Evolutionary conservation across 768 basidiomycete genomes (phyloP).

Genomic region (Phallus indusiatus): DNA sequence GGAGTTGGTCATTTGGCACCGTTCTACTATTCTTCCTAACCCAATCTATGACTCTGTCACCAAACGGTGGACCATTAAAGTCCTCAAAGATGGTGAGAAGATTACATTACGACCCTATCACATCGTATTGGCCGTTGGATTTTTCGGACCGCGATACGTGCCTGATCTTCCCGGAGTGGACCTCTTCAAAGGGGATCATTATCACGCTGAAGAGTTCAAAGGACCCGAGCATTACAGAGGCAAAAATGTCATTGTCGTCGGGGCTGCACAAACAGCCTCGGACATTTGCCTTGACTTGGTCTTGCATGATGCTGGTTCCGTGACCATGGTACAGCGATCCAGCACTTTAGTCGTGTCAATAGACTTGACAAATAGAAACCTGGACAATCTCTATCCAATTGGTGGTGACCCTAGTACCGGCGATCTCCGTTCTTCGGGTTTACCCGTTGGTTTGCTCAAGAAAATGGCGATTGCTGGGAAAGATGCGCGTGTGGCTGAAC

Average conservation of each 20-base stretch:
- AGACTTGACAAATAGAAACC: background rate
- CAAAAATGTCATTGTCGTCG: conserved; percentile 6
- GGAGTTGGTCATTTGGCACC: conserved; percentile 37
- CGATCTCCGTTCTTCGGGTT: background rate
- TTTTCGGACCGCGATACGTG: conserved; percentile 25
- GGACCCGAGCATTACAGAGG: conserved; percentile 15
- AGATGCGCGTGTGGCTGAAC: conserved; percentile 12
- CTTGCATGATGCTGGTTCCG: background rate
- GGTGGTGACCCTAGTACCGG: background rate
- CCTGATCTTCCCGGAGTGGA: conserved; percentile 21
- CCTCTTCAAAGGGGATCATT: conserved; percentile 22
- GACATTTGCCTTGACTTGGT: conserved; percentile 6
- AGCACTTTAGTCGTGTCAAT: background rate
- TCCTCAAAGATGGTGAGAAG: conserved; percentile 21
- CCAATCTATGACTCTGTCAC: conserved; percentile 25
- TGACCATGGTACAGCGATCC: conserved; percentile 9
- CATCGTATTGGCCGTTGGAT: conserved; percentile 31
- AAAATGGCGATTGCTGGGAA: conserved; percentile 9
- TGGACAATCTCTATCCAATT: background rate
- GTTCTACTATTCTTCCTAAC: conserved; percentile 21
- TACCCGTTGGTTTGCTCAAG: background rate
- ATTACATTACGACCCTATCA: conserved; percentile 28
- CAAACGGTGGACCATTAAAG: conserved; percentile 26
- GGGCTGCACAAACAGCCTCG: conserved; percentile 3
- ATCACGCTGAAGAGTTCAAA: conserved; percentile 25